Evolutionary conservation across 192 early-diverging fungal genomes (phyloP).

Genomic region (Chytriomyces confervae): DNA sequence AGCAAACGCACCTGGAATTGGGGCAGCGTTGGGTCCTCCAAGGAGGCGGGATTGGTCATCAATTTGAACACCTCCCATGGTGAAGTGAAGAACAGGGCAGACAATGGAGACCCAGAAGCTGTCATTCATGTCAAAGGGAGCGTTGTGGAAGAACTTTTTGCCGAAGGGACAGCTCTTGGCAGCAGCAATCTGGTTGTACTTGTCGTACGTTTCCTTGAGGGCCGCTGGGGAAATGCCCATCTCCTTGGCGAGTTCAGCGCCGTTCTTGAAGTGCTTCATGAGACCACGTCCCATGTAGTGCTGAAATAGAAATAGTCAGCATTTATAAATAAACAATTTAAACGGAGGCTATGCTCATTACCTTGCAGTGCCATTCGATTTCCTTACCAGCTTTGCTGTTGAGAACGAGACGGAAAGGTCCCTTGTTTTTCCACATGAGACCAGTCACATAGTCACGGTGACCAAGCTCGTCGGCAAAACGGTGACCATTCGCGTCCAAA

Average conservation of each 20-base stretch:
- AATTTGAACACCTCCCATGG: constrained; percentile 86
- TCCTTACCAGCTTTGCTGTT: constrained; percentile 85
- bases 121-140: constrained; percentile 53
- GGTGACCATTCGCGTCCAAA: constrained; percentile 77
- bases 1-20: constrained; percentile 77
- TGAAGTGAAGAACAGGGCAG: constrained; percentile 65
- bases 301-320: constrained; percentile 15
- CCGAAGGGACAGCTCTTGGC: constrained; percentile 63
- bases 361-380: constrained; percentile 90
- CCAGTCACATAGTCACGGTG: constrained; percentile 93
- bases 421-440: constrained; percentile 85
- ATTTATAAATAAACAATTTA: not conserved
- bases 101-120: constrained; percentile 64
- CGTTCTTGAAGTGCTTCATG: constrained; percentile 81
- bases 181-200: constrained; percentile 60
- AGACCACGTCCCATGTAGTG: constrained; percentile 89
- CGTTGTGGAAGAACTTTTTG: constrained; percentile 66
- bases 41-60: constrained; percentile 71
- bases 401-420: constrained; percentile 81
- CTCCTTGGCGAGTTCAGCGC: constrained; percentile 80
- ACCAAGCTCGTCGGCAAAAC: constrained; percentile 92
- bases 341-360: not conserved
- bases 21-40: constrained; percentile 45
- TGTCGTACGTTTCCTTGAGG: constrained; percentile 43
- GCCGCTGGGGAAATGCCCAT: constrained; percentile 52